Evolutionary conservation across 768 basidiomycete genomes (phyloP), one percentile per base, ranked within the genome.

Genomic region (Tricholoma sp.): DNA sequence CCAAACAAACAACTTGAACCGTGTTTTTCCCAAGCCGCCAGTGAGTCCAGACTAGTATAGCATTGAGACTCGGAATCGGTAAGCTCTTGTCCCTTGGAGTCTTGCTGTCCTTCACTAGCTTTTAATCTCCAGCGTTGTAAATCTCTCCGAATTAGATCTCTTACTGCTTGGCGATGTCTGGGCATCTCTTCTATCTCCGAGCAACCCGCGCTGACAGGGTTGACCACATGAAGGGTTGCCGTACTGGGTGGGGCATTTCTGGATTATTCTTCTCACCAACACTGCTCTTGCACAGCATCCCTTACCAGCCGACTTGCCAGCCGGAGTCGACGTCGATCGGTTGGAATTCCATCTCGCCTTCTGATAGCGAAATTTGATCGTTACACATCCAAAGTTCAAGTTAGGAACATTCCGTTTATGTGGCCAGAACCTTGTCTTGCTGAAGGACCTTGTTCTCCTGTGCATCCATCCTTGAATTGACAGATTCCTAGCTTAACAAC

Each of bases 191-290:
- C 47, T 49, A 49, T 32, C 47, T 49, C 47, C 47, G 47, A 32
- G 15, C 2, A 31, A 49, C 29, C 47, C 47, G 47, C 47, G 47
- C 47, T 49, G 47, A 49, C 47, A 48, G 4, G n/a, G 17, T 47
- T 12, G 28, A 49, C 29, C 47, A 49, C 47, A 49, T 49, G 47
- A 7, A 49, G 29, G 15, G 32, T n/a, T 49, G 47, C 47, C 47
- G 47, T 49, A 49, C 47, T 8, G 15, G 8, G 32, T 49, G 29
- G 10, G 15, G 47, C 47, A 49, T 49, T 49, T 49, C n/a, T 0
- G 47, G 47, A 17, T 32, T n/a, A 49, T 49, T 32, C 47, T 49
- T 49, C 47, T 49, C 47, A 49, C 47, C 47, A 49, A 24, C 47
- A 49, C 47, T 31, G 47, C 47, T 8, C 6, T 48, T n/a, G 29